These are phyloP conservation scores for Carex cristatella DNA, from an alignment of 176 grass and related monocot species.

Conservation along the genomic window DNA sequence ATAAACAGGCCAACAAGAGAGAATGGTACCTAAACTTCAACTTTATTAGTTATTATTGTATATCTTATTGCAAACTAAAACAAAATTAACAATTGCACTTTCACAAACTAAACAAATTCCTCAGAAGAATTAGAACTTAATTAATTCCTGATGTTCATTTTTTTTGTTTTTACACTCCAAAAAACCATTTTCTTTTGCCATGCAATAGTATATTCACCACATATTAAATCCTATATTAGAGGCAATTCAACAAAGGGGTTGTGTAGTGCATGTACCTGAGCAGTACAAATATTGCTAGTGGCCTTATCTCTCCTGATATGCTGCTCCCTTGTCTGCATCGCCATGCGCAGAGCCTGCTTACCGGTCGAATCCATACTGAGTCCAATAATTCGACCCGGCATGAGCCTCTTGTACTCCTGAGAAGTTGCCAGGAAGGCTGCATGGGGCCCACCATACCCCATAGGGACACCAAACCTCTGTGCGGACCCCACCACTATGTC, in stretches of 20 bases:
- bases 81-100: background rate
- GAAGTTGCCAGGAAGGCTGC: conserved; percentile 92
- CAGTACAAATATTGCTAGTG: conserved; percentile 98
- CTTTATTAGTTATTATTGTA: background rate
- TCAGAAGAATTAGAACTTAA: background rate
- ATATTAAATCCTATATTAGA: background rate
- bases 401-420: conserved; percentile 95
- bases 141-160: background rate
- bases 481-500: conserved; percentile 95
- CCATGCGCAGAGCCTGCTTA: conserved; percentile 90
- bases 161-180: background rate
- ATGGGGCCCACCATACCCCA: conserved; percentile 97
- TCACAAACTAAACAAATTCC: background rate
- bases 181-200: background rate
- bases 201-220: background rate
- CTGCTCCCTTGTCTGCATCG: conserved; percentile 98
- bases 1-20: background rate
- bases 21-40: background rate
- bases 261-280: conserved; percentile 46
- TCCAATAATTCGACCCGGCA: conserved; percentile 91
- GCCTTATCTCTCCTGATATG: conserved; percentile 98
- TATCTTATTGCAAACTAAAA: background rate
- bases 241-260: conserved; percentile 31
- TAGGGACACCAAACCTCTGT: conserved; percentile 93
- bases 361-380: conserved; percentile 81